Conservation (phyloP, 2,329 filamentous ascomycete genomes). For the Cadophora sp. region DNA sequence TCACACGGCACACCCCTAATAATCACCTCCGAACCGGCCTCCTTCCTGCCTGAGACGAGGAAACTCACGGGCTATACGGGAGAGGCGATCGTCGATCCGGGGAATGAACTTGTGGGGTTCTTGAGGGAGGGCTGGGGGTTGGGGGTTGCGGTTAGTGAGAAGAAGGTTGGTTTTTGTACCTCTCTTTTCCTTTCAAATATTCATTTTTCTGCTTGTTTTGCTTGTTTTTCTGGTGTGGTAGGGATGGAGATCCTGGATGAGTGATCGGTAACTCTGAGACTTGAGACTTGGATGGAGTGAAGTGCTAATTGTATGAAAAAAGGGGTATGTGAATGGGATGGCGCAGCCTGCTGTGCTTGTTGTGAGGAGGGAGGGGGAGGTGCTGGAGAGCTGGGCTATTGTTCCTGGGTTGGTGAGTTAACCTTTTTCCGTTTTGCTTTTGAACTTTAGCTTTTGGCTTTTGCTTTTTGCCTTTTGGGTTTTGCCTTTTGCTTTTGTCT, state of each 20-base stretch:
- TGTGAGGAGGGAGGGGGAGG: constrained; percentile 17
- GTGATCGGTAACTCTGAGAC: no score
- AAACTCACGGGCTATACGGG: constrained; percentile 20
- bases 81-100: constrained; percentile 17
- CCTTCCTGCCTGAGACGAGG: constrained; percentile 17
- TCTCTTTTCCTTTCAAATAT: no score
- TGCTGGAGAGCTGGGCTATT: constrained; percentile 32
- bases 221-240: no score
- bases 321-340: constrained; percentile 30
- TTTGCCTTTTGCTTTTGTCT: no score
- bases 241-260: no score
- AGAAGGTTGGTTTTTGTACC: no score
- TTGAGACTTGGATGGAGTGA: no score
- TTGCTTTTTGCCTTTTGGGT: no score
- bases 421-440: not conserved
- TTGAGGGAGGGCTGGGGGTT: constrained; percentile 14
- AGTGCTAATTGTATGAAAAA: no score
- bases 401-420: constrained; percentile 22
- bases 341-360: constrained; percentile 31
- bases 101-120: constrained; percentile 15
- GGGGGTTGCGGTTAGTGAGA: constrained; percentile 27
- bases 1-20: constrained; percentile 16
- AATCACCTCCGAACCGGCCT: constrained; percentile 22
- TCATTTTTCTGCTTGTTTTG: no score
- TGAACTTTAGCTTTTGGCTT: no score